Conservation (phyloP, 306 rosid genomes). For the Pachyrhizus erosus region DNA sequence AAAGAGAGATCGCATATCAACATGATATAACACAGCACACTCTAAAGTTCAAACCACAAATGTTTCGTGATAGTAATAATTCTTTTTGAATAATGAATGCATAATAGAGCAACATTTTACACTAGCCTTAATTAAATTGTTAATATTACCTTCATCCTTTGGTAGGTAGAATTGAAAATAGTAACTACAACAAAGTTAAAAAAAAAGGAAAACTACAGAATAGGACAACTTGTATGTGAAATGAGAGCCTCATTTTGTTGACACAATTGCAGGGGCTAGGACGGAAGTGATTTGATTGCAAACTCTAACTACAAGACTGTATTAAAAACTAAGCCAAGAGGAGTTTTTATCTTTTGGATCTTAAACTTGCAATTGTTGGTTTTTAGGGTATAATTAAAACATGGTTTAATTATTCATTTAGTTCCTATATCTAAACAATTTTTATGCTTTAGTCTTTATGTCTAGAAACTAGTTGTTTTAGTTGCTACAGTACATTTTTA, state of each 20-base stretch:
- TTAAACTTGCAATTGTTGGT: not conserved
- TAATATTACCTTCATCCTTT: not conserved
- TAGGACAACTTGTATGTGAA: not conserved
- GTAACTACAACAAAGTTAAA: not conserved
- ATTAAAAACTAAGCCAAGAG: not conserved
- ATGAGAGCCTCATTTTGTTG: not conserved
- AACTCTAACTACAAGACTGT: not conserved
- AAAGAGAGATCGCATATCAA: not conserved
- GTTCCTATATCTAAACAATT: too few species aligned
- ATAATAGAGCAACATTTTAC: not conserved
- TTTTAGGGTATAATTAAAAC: not conserved
- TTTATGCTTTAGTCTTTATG: too few species aligned
- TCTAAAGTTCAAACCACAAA: not conserved
- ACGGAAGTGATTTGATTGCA: not conserved
- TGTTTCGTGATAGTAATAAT: too few species aligned
- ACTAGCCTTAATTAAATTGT: not conserved
- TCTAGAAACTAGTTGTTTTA: too few species aligned
- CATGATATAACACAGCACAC: not conserved
- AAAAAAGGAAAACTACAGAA: not conserved
- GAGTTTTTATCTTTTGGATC: conserved; percentile 18
- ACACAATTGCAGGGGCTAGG: not conserved
- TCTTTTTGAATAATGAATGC: not conserved
- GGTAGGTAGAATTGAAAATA: not conserved
- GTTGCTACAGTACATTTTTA: too few species aligned
- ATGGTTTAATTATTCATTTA: too few species aligned